Evolutionary conservation across 192 early-diverging fungal species (phyloP).

Genomic region (Coemansia umbellata): DNA sequence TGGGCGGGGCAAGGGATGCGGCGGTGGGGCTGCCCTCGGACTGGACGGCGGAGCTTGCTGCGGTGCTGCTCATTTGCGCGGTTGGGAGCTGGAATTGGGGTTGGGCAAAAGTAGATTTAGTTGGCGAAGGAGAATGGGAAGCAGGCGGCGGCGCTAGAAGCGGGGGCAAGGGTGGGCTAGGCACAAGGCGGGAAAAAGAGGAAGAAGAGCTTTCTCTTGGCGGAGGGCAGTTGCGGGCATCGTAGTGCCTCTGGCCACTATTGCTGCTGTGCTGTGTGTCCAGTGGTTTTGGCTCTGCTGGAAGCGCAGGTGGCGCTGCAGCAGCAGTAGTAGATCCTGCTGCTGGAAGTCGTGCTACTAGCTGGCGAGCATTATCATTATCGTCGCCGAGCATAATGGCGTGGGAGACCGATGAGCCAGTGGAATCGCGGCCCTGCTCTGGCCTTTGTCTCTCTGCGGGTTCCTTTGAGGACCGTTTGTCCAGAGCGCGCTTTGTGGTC

Average conservation of each 20-base stretch:
- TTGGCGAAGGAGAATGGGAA: neutral
- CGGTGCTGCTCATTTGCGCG: slow-evolving; percentile 1
- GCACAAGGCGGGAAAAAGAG: neutral
- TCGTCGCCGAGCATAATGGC: neutral
- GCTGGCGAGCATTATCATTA: neutral
- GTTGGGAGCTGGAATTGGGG: neutral
- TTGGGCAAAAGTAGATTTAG: neutral
- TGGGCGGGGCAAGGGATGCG: slow-evolving; percentile 2
- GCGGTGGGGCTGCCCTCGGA: neutral
- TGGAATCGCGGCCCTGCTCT: slow-evolving; percentile 36
- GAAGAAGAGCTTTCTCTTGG: neutral
- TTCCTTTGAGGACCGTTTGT: slow-evolving; percentile 7
- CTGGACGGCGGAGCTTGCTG: neutral
- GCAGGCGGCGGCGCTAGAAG: neutral
- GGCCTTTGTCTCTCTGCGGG: neutral
- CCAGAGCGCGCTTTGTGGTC: slow-evolving; percentile 19
- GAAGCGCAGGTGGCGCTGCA: slow-evolving; percentile 4
- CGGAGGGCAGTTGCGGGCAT: neutral
- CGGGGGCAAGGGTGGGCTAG: neutral
- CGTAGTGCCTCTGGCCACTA: slow-evolving; percentile 2
- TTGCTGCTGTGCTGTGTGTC: neutral
- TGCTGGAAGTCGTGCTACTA: neutral
- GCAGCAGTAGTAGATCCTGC: slow-evolving; percentile 4
- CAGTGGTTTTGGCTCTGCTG: slow-evolving; percentile 1
- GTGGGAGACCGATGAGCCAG: neutral